These are phyloP conservation scores for Plantago elongata DNA, from an alignment of 257 asterid species.

Conservation along the genomic window DNA sequence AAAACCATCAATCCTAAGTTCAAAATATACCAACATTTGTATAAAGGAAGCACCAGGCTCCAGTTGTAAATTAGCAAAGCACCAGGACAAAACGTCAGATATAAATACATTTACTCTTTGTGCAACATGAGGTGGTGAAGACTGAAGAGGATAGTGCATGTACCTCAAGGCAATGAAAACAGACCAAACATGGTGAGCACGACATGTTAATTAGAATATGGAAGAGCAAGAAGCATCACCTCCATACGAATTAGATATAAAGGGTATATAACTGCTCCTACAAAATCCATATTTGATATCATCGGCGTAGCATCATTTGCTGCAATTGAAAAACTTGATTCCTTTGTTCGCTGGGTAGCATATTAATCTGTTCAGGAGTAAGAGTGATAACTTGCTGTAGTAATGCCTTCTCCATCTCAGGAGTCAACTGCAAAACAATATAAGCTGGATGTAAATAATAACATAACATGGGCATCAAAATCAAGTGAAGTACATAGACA, in stretches of 20 bases:
- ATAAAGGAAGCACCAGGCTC: too few relatives aligned
- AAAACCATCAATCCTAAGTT: too few relatives aligned
- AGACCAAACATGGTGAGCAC: too few relatives aligned
- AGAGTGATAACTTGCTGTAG: conserved; percentile 94
- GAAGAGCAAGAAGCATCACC: conserved; percentile 5
- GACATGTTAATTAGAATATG: background rate
- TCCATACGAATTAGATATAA: background rate
- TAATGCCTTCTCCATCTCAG: conserved; percentile 81
- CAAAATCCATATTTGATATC: conserved; percentile 13
- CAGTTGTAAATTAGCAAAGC: too few relatives aligned
- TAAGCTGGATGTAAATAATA: background rate
- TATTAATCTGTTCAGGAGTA: conserved; percentile 81
- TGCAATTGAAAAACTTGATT: conserved; percentile 88
- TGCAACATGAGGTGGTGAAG: too few relatives aligned
- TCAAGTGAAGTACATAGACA: background rate
- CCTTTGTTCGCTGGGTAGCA: conserved; percentile 84
- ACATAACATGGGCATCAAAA: background rate
- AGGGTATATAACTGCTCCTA: conserved; percentile 4
- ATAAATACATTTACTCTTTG: too few relatives aligned
- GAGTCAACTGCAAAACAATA: conserved; percentile 56
- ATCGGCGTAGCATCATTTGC: conserved; percentile 70
- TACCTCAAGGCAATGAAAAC: too few relatives aligned
- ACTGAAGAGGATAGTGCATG: too few relatives aligned
- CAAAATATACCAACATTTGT: too few relatives aligned
- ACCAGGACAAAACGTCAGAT: too few relatives aligned